These are phyloP conservation scores for Fusarium subtropicale DNA, from an alignment of 2,329 filamentous ascomycete genomes.

Conservation along the genomic window DNA sequence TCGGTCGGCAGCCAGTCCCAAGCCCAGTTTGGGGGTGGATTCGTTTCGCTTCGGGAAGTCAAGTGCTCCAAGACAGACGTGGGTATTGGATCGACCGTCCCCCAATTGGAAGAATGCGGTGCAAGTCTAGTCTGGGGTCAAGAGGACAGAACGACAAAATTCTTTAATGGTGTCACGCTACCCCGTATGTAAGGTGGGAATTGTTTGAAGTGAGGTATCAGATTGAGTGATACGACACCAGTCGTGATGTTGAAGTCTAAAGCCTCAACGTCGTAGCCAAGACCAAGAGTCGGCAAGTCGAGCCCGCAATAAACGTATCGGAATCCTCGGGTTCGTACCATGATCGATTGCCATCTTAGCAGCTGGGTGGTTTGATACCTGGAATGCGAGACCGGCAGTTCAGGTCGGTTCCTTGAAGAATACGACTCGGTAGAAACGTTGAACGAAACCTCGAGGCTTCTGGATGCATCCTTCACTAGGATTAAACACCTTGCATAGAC, in stretches of 20 bases:
- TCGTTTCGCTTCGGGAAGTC: conserved; percentile 44
- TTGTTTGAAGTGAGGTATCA: conserved; percentile 19
- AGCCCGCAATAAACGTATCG: not conserved
- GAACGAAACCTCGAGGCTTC: not conserved
- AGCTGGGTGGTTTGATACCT: conserved; percentile 23
- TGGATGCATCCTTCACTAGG: conserved; percentile 17
- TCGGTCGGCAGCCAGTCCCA: conserved; percentile 24
- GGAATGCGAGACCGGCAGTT: conserved; percentile 41
- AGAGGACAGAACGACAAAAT: conserved; percentile 16
- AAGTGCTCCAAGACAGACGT: conserved; percentile 42
- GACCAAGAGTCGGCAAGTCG: not conserved
- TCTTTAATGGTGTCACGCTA: conserved; percentile 3
- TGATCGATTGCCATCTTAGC: conserved; percentile 23
- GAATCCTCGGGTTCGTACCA: conserved; percentile 8
- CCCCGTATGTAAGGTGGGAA: conserved; percentile 20
- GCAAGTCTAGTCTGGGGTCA: conserved; percentile 34
- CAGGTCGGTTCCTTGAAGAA: conserved; percentile 17
- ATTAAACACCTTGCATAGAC: not conserved
- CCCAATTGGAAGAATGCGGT: conserved; percentile 41
- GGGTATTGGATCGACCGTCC: conserved; percentile 44
- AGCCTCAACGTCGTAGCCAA: not conserved
- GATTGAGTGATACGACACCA: conserved; percentile 1
- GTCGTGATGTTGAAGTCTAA: not conserved
- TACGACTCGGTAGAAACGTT: conserved; percentile 13
- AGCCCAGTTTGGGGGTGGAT: conserved; percentile 47